Base-by-base conservation (phyloP, 2,329 filamentous ascomycete genomes). In the Byssochlamys sp. region DNA sequence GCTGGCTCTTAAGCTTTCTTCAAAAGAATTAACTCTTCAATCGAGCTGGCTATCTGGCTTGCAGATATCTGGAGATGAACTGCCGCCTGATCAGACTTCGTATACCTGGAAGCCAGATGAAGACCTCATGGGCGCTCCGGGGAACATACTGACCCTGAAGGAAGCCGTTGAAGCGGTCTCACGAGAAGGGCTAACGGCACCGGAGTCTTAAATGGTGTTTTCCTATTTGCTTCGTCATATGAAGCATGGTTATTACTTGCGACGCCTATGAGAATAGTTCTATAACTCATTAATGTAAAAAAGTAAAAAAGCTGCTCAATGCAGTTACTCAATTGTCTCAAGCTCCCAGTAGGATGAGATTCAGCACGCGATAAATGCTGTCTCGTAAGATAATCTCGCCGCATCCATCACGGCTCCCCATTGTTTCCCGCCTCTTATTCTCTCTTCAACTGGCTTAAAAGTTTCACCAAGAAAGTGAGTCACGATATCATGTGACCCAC, bases 1-100 rank as follows among this genome's bases (percentile, higher is more conserved):
- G 60, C 64, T 74, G 60, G 68, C 65, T 25, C 59, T 75, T 26
- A 58, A 57, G 9, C 53, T 75, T 7, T 65, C 66, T 6, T 65
- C 63, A 14, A 56, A 68, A 9, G 64, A 66, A 29, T 50, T 75
- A 25, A 62, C 57, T 2, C 50, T 71, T 1, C 59, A 64, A 12
- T 62, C 61, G 49, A 51, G 25, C n/a, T 51, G 49, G 49, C 24
- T 51, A 24, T 26, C 24, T n/a, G 25, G 14, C 12, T 51, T 51
- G 10, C 49, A 51, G 49, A 10, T 26, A n/a, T 28, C 49, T 28
- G 24, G 24, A 24, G 49, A 28, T 12, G 27, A 51, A 26, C 19
- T 9, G 49, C 4, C 49, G 1, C 25, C 7, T 28, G 25, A 9
- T 24, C 49, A 51, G 49, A 28, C 27, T 51, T 7, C 12, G 10